Evolutionary conservation across 1,284 basidiomycete species (phyloP).

Genomic region (Neonothopanus nambi): DNA sequence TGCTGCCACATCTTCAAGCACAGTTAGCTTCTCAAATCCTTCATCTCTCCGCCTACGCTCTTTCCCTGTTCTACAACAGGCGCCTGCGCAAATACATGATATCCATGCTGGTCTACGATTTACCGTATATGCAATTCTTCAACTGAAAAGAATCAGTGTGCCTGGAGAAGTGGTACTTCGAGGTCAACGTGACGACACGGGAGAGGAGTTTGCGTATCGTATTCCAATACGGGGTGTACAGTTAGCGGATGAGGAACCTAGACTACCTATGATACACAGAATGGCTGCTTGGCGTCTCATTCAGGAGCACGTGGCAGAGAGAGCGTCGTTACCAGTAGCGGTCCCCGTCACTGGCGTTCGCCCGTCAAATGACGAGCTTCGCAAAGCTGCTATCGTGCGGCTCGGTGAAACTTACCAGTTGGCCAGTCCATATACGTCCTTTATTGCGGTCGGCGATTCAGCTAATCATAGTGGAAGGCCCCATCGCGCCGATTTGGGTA

Average conservation of each 20-base stretch:
- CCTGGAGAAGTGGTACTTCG: slow-evolving; percentile 40
- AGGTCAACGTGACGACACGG: slow-evolving; percentile 36
- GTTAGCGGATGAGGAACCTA: slow-evolving; percentile 29
- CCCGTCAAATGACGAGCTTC: slow-evolving; percentile 32
- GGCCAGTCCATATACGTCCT: slow-evolving; percentile 52
- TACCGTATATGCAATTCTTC: slow-evolving; percentile 45
- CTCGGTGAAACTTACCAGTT: slow-evolving; percentile 55
- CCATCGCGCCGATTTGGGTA: slow-evolving; percentile 9
- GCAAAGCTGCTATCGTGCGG: slow-evolving; percentile 44
- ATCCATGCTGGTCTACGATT: slow-evolving; percentile 48
- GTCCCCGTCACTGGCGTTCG: slow-evolving; percentile 16
- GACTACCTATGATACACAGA: slow-evolving; percentile 47
- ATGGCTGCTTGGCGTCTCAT: slow-evolving; percentile 55
- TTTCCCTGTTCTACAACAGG: slow-evolving; percentile 42
- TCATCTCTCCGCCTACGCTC: slow-evolving; percentile 26
- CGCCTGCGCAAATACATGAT: slow-evolving; percentile 39
- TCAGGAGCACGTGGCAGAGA: slow-evolving; percentile 40
- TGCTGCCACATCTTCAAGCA: slow-evolving; percentile 14
- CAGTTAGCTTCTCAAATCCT: slow-evolving; percentile 26
- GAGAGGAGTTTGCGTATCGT: slow-evolving; percentile 30
- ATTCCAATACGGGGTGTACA: slow-evolving; percentile 42
- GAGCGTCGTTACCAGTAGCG: slow-evolving; percentile 32
- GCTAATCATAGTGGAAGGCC: neutral
- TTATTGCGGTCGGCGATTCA: slow-evolving; percentile 48
- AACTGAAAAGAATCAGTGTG: slow-evolving; percentile 28